A percentile compares a stretch with the other conserved stretches of the same genome.
These are phyloP conservation scores for Aspergillus avenaceus DNA, from an alignment of 495 filamentous ascomycete genomes.

Conservation along the genomic window DNA sequence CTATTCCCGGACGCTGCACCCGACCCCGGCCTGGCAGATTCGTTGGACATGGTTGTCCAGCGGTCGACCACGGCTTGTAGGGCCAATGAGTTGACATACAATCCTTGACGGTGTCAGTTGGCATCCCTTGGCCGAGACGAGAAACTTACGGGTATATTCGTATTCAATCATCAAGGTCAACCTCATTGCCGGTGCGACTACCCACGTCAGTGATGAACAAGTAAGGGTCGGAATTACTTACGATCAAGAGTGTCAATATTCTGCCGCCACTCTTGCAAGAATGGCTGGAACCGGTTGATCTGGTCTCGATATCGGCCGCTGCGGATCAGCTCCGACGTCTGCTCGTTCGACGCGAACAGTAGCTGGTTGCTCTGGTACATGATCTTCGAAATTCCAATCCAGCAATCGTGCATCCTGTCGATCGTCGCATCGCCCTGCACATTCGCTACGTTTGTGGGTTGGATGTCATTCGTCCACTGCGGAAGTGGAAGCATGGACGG, in stretches of 20 bases:
- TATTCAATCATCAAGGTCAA: constrained; percentile 87
- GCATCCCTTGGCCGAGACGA: background rate
- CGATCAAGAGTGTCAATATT: constrained; percentile 64
- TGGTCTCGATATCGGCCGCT: constrained; percentile 74
- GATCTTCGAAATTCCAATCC: constrained; percentile 84
- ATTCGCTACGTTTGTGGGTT: constrained; percentile 23
- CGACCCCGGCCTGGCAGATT: constrained; percentile 48
- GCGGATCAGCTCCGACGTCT: constrained; percentile 82
- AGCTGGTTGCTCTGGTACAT: constrained; percentile 84
- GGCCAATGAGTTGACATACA: constrained; percentile 90
- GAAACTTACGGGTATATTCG: constrained; percentile 67
- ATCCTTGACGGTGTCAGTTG: constrained; percentile 23
- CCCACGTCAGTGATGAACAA: background rate
- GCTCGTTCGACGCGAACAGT: constrained; percentile 76
- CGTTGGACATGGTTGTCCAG: constrained; percentile 66
- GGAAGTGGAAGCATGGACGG: constrained; percentile 82
- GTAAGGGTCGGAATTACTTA: constrained; percentile 16
- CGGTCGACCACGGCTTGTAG: constrained; percentile 93
- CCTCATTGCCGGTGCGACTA: constrained; percentile 71
- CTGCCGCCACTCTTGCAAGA: constrained; percentile 68
- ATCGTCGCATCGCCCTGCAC: constrained; percentile 28
- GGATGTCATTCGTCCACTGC: constrained; percentile 51
- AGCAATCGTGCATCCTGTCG: constrained; percentile 75
- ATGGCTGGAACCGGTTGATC: constrained; percentile 76
- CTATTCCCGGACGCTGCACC: constrained; percentile 29